Evolutionary conservation across 2,329 filamentous ascomycete genomes (phyloP), one percentile per base, ranked within the genome.

Genomic region (Daldinia sp.): DNA sequence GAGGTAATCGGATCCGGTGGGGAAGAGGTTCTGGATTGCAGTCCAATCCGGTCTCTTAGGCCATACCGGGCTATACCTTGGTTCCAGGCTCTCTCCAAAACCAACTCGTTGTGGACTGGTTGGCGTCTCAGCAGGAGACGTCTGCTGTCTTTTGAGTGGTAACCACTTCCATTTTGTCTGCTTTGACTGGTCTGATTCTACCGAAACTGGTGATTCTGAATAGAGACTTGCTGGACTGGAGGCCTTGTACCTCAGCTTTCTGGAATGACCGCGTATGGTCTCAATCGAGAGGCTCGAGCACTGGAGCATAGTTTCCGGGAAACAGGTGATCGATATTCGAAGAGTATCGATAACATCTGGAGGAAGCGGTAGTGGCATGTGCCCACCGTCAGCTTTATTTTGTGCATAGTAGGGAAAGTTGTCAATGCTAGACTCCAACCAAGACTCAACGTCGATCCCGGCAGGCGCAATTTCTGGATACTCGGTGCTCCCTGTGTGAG

Each of bases 221-320:
- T 70, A 70, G 18, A 70, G 33, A 39, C 66, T 65, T 13, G 70
- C 61, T 12, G 71, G 48, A 26, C 65, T 62, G 15, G 71, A 56
- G 5, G 67, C 54, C 42, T 72, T 65, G n/a, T 84, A 85, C 54
- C 81, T 82, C 42, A 87, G 75, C 72, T 87, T 88, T 58, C 81
- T 85, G 0, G 86, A 84, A 70, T 88, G 88, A 30, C 82, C 77
- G 15, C 87, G 85, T 64, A 89, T 87, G 0, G 85, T 88, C 75
- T 89, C 87, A 55, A 88, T 81, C 0, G 87, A 85, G 4, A 88
- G 78, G 72, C 84, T 88, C 0, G 83, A 85, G 4, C 86, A 84
- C 10, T 85, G 79, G 1, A 89, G 82, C 84, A 88, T 87, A 0
- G 86, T 88, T 70, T 88, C 86, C 0, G 87, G 87, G 69, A 89